Base-by-base conservation (phyloP, 2,329 filamentous ascomycete species). In the Myriosclerotinia duriaeana region DNA sequence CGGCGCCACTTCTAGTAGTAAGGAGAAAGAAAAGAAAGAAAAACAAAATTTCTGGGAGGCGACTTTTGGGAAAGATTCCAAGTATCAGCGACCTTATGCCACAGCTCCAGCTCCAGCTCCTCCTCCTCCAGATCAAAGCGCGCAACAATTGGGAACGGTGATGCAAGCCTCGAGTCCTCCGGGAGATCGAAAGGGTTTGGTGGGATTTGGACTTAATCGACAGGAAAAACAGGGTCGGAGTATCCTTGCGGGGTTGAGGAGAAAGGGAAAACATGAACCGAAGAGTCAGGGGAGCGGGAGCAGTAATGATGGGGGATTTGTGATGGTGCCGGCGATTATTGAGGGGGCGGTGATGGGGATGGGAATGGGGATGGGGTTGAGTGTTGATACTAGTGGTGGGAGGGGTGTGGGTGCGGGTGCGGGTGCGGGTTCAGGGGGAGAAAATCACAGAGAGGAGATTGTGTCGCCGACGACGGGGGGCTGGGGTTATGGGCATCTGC, bases 41-140 rank as follows among this genome's bases (percentile, higher is more conserved):
- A 66, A 72, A 11, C 74, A 76, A 61, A 73, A 69, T 54, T 76
- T 76, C 64, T 76, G 75, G 75, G 75, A 77, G 42, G 60, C 67
- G 4, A 74, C 72, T 1, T 76, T 76, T 68, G 73, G 74, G 15
- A 73, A 74, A 38, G 73, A 76, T 14, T 71, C 66, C 46, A 73
- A 72, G 61, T 68, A 68, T 48, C 69, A 71, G 36, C 68, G 69
- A 61, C 70, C 70, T 20, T 69, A 70, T 42, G 44, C 56, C 14
- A 62, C 44, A 42, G 44, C 56, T 15, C 64, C 44, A 34, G 36
- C 56, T 15, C 64, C 44, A 42, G 44, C 48, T 12, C 64, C 44
- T 26, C 64, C 44, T 26, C 44, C 11, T 66, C 64, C 56, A n/a
- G 55, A 26, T 56, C 40, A 14, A 59, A 69, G n/a, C 30, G 65